Base-by-base conservation (phyloP, 2,329 filamentous ascomycete genomes). In the Bipolaris sorokiniana region DNA sequence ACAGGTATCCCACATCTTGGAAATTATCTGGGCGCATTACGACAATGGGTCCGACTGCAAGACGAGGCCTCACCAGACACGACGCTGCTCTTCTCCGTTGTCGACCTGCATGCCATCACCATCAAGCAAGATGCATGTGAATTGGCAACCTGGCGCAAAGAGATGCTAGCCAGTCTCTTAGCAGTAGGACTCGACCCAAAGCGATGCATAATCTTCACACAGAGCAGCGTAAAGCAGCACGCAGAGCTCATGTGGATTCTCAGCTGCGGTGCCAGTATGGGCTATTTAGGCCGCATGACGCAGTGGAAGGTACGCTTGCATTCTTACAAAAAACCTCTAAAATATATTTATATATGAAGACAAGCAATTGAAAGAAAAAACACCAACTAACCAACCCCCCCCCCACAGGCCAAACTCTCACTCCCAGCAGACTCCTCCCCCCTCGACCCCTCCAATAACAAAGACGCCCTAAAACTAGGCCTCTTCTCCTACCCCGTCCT, bases 231-330 rank as follows among this genome's bases (percentile, higher is more conserved):
- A 2, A 82, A 87, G 16, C 88, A 88, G 45, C 95, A 98, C 78
- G 81, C 90, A 3, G 93, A 98, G 77, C 83, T 99, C 62, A 96
- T 97, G 90, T 99, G 95, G 95, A 92, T 98, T 71, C 79, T 99
- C 60, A 94, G 91, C 72, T 97, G 93, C 65, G 90, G 90, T 50
- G 91, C 95, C 22, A 94, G 91, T 5, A 92, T 95, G 77, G 95
- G 95, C 37, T 96, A 97, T 77, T 81, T 99, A n/a, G 90, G 90
- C 9, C 84, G 95, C n/a, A 99, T 99, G 95, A 98, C 95, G 26
- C 95, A 98, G 77, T 99, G 95, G 93, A 99, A 99, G 87, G 92
- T 91, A 71, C 37, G n/a, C 48, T 7, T 10, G 28, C 15, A 13
- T 28, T 4, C 13, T n/a, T 28, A 2, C 22, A 2, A 22, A 22